phyloP scores from a whole-genome alignment of 306 rosid genomes.

The Fragaria iinumae region DNA sequence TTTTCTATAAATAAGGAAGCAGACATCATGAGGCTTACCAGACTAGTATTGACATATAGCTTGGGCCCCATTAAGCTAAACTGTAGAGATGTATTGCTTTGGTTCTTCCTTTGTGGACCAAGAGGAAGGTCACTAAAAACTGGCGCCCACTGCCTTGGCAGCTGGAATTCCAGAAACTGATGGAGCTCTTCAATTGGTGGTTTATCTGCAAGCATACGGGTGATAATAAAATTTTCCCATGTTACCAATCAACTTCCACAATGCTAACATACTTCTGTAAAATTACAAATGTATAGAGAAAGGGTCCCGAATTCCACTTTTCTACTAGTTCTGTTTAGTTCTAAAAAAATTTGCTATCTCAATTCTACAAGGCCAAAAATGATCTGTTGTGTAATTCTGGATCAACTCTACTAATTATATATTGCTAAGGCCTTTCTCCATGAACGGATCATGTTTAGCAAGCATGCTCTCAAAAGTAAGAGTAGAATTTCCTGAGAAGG shows the following conservation, averaged over 20 bases:
- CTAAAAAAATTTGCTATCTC: not conserved
- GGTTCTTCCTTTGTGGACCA: slow-evolving; percentile 90
- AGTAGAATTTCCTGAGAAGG: not conserved
- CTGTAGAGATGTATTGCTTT: slow-evolving; percentile 71
- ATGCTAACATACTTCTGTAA: not conserved
- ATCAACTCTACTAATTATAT: not conserved
- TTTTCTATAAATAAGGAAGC: not conserved
- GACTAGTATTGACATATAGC: slow-evolving; percentile 78
- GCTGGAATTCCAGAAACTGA: slow-evolving; percentile 97
- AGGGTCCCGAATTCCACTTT: not conserved
- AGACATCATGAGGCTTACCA: slow-evolving; percentile 41
- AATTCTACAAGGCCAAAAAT: slow-evolving; percentile 2
- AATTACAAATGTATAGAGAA: not conserved
- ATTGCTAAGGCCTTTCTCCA: not conserved
- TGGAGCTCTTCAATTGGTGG: slow-evolving; percentile 94
- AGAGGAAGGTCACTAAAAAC: slow-evolving; percentile 97
- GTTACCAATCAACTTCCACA: not conserved
- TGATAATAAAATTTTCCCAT: slow-evolving; percentile 17
- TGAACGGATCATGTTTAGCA: not conserved
- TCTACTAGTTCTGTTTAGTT: not conserved
- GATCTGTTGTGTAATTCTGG: not conserved
- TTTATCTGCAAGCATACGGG: slow-evolving; percentile 61
- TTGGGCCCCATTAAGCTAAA: slow-evolving; percentile 94
- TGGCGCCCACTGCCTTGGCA: slow-evolving; percentile 99
- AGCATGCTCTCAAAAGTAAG: not conserved